Evolutionary conservation across 768 basidiomycete species (phyloP).

Genomic region (Naganishia onofrii): DNA sequence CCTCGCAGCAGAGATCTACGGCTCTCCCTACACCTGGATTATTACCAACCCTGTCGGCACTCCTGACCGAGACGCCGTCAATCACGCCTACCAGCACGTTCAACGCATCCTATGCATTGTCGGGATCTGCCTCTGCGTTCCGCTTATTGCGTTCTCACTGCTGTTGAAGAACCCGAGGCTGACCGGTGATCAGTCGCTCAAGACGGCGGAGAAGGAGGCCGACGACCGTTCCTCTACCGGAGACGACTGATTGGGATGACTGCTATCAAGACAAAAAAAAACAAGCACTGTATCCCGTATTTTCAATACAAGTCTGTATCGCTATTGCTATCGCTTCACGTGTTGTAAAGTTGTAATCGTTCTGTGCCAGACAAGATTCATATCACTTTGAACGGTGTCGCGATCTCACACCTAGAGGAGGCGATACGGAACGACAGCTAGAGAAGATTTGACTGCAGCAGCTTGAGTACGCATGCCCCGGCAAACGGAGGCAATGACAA

Average conservation of each 20-base stretch:
- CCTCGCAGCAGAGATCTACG: conserved; percentile 40
- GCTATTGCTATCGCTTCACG: too few species aligned
- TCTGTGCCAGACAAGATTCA: too few species aligned
- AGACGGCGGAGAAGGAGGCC: conserved; percentile 26
- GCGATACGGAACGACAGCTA: too few species aligned
- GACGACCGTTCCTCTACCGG: not conserved
- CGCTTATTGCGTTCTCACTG: conserved; percentile 8
- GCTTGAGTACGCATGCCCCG: too few species aligned
- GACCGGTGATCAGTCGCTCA: conserved; percentile 25
- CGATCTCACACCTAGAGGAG: too few species aligned
- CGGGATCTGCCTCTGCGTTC: conserved; percentile 30
- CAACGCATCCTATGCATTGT: conserved; percentile 36
- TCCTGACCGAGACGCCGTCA: conserved; percentile 28
- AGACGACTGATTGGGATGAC: not conserved
- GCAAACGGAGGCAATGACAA: too few species aligned
- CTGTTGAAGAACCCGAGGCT: conserved; percentile 19
- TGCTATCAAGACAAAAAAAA: too few species aligned
- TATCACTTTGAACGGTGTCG: too few species aligned
- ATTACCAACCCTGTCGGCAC: conserved; percentile 29
- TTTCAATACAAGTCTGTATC: too few species aligned
- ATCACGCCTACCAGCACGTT: conserved; percentile 30
- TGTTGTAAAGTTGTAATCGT: too few species aligned
- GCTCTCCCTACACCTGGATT: conserved; percentile 39
- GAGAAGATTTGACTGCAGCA: too few species aligned
- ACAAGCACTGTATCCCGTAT: not conserved